Evolutionary conservation across 2,329 filamentous ascomycete species (phyloP).

Genomic region (Lasiodiplodia gonubiensis): DNA sequence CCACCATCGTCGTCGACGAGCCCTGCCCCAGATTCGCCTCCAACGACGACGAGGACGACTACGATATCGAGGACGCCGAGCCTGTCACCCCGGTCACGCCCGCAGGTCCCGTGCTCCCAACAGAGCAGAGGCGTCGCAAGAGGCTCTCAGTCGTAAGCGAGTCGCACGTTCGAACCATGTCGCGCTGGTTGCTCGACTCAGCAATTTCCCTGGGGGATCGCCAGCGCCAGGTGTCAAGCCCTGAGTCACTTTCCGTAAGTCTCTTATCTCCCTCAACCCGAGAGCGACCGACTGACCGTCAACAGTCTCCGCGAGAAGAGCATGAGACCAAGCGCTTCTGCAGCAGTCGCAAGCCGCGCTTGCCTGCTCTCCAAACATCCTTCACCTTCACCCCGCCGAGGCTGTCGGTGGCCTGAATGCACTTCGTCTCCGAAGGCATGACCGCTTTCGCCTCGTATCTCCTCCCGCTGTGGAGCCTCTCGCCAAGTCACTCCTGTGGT

Average conservation of each 20-base stretch:
- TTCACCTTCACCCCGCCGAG: slow-evolving; percentile 2
- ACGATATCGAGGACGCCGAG: neutral
- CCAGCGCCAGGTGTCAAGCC: slow-evolving; percentile 8
- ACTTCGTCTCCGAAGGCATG: neutral
- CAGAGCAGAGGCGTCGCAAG: slow-evolving; percentile 16
- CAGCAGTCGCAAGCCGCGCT: slow-evolving; percentile 5
- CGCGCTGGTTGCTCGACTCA: slow-evolving; percentile 26
- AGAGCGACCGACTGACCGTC: too few relatives aligned
- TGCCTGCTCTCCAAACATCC: slow-evolving; percentile 12
- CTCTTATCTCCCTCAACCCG: too few relatives aligned
- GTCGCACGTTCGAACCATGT: slow-evolving; percentile 26
- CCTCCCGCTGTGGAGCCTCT: slow-evolving; percentile 9
- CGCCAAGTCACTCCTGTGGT: slow-evolving; percentile 1
- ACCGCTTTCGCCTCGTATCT: slow-evolving; percentile 11
- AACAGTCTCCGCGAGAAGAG: neutral
- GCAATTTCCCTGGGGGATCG: slow-evolving; percentile 23
- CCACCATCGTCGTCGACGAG: slow-evolving; percentile 12
- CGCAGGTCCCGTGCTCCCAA: neutral
- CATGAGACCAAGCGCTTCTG: slow-evolving; percentile 26
- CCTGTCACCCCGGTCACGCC: neutral
- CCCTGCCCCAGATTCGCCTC: slow-evolving; percentile 4
- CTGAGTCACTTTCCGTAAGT: neutral
- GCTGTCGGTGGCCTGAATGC: slow-evolving; percentile 21
- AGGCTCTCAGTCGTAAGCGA: slow-evolving; percentile 19
- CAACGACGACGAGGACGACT: neutral